A percentile compares a stretch with the other conserved stretches of the same genome.
Conservation (phyloP, 2,329 filamentous ascomycete species). For the Fusarium pseudocircinatum region DNA sequence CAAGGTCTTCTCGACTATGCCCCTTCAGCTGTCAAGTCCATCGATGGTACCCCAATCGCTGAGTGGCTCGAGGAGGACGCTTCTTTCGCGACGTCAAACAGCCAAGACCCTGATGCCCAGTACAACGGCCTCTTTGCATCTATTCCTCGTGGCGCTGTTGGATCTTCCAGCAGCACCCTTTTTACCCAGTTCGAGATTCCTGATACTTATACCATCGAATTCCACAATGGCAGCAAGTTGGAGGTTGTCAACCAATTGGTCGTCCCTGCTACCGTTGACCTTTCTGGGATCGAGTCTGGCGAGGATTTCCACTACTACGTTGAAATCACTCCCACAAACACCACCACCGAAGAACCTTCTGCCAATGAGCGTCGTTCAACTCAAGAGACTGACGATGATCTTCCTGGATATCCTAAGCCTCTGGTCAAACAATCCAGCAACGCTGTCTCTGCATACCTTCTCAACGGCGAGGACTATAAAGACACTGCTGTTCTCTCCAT, state of each 20-base stretch:
- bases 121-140: constrained; percentile 35
- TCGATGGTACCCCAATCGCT: constrained; percentile 31
- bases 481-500: constrained; percentile 40
- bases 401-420: constrained; percentile 28
- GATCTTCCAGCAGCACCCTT: constrained; percentile 3
- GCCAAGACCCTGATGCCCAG: constrained; percentile 41
- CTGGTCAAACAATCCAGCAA: constrained; percentile 25
- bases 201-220: constrained; percentile 34
- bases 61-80: constrained; percentile 41
- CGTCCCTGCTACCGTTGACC: constrained; percentile 20
- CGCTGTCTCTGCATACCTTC: constrained; percentile 33
- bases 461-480: constrained; percentile 25
- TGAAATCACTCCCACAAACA: constrained; percentile 24
- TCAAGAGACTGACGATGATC: neutral
- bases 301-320: constrained; percentile 34
- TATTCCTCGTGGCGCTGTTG: constrained; percentile 23
- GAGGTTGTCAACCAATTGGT: constrained; percentile 25
- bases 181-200: constrained; percentile 37
- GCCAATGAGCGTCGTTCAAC: constrained; percentile 19
- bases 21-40: constrained; percentile 36
- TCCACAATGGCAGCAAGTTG: constrained; percentile 31
- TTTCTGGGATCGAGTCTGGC: constrained; percentile 35
- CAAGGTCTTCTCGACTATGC: constrained; percentile 25
- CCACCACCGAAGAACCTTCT: neutral
- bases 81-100: constrained; percentile 8